Base-by-base conservation (phyloP, 257 asterid genomes). In the Voacanga thouarsii region DNA sequence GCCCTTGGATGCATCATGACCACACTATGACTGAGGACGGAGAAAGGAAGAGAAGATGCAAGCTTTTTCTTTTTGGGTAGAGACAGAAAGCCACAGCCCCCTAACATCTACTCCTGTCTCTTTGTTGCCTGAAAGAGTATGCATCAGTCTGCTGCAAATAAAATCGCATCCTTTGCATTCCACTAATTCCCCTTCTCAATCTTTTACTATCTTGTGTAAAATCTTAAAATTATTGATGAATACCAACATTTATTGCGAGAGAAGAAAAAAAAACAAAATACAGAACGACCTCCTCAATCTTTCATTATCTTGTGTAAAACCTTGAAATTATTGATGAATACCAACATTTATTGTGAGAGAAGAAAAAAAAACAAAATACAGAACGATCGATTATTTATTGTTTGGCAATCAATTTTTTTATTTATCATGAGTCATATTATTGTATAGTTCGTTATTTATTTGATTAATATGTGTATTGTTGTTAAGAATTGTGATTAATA, bases 161-260 rank as follows among this genome's bases (percentile, higher is more conserved):
- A n/a, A 88, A 87, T 71, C 74, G 69, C 57, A 72, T 72, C 68
- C 68, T 77, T 80, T 84, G 85, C 81, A 67, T 78, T 76, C 87
- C 80, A 76, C 83, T 87, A 78, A 56, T 78, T 75, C 85, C 64
- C 71, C 80, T 85, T 87, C 85, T 85, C 87, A 83, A 82, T 87
- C 88, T 89, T 89, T 87, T 93, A 87, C 90, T 86, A 84, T 85
- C 88, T 84, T 81, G 64, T 23, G 56, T 41, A 39, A 71, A 78
- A 44, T 24, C 56, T 64, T 79, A 0, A 19, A 14, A 47, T 74
- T 7, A 64, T 55, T 44, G 23, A 66, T 64, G 66, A 79, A 66
- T 79, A 72, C 65, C 63, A 70, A n/a, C 71, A 55, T 74, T 70
- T 64, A 53, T 80, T 80, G 51, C n/a, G 49, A 55, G 53, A 49